Conservation (phyloP, 2,329 filamentous ascomycete genomes). For the Huntiella bhutanensis region DNA sequence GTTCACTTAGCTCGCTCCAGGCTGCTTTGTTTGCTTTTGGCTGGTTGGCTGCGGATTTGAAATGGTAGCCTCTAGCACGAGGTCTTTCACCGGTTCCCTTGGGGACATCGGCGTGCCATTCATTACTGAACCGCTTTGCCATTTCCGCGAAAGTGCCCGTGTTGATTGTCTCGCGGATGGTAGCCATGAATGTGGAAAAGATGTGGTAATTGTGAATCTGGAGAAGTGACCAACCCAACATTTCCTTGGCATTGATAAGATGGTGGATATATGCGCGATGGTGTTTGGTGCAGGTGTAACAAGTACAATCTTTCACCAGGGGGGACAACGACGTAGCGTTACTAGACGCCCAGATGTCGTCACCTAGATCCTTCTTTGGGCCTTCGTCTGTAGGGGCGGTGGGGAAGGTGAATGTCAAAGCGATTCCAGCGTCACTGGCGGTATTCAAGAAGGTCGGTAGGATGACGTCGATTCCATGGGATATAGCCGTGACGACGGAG, state of each 20-base stretch:
- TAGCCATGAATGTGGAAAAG: conserved; percentile 53
- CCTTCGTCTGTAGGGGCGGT: conserved; percentile 14
- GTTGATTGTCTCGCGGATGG: conserved; percentile 46
- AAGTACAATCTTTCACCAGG: conserved; percentile 45
- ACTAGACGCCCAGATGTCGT: conserved; percentile 54
- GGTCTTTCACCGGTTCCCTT: conserved; percentile 60
- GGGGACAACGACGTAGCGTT: conserved; percentile 42
- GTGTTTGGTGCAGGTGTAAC: conserved; percentile 69
- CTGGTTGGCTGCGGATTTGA: conserved; percentile 47
- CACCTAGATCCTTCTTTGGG: conserved; percentile 24
- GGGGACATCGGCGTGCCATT: conserved; percentile 44
- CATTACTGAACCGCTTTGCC: conserved; percentile 14
- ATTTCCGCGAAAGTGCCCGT: conserved; percentile 38
- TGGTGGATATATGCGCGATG: conserved; percentile 79
- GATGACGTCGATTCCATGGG: conserved; percentile 62
- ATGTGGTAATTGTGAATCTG: conserved; percentile 79
- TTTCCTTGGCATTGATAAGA: conserved; percentile 75
- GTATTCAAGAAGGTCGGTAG: conserved; percentile 55
- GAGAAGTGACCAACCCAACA: conserved; percentile 86
- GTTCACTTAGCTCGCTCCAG: conserved; percentile 31
- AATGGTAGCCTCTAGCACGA: conserved; percentile 64
- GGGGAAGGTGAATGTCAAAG: conserved; percentile 62
- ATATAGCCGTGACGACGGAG: conserved; percentile 55
- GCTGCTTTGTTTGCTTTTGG: conserved; percentile 48
- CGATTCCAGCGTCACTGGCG: conserved; percentile 69